Base-by-base conservation (phyloP, 1,139 yeast genomes). In the Saccharomyces hybrid region DNA sequence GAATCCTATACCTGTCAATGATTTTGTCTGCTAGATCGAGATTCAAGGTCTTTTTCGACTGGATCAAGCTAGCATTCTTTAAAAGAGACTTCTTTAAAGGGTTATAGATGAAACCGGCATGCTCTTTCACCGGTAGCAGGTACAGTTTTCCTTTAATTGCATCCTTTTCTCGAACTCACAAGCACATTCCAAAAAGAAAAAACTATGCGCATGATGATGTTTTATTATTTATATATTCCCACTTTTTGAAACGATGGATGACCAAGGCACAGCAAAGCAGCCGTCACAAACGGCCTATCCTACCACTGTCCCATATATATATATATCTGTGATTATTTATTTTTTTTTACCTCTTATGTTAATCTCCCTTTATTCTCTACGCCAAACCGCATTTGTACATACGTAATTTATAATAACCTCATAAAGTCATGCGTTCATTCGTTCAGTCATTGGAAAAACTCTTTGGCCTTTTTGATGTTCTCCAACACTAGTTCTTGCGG, bases 1-100 rank as follows among this genome's bases (percentile, higher is more conserved):
- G 96, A 77, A 83, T 93, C n/a, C 88, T 95, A 50, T 91, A 91
- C 75, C 79, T 91, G 62, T 82, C 88, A 72, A 90, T 91, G 97
- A 85, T 93, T 72, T 84, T 91, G 74, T 85, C 95, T 52, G 84
- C 87, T 63, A 84, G 91, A 75, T 88, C 89, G 75, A 90, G 89
- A 79, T 78, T 88, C 62, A 82, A 88, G 74, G 96, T 91, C 57
- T 77, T 83, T 65, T 77, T 87, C 64, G 97, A 91, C 73, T 91
- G 97, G 97, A 70, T 83, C 66, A 91, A 90, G 79, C 84, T 89
- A 60, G 79, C 87, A 61, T 74, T 89, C 71, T 91, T 91, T 72
- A 97, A 96, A 62, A 88, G 98, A 77, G 97, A 90, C 74, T 80
- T 74, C 62, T 73, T 73, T 67, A 74, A 74, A 61, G 76, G 70